Evolutionary conservation across 2,329 filamentous ascomycete species (phyloP).

Genomic region (Exserohilum turcica): DNA sequence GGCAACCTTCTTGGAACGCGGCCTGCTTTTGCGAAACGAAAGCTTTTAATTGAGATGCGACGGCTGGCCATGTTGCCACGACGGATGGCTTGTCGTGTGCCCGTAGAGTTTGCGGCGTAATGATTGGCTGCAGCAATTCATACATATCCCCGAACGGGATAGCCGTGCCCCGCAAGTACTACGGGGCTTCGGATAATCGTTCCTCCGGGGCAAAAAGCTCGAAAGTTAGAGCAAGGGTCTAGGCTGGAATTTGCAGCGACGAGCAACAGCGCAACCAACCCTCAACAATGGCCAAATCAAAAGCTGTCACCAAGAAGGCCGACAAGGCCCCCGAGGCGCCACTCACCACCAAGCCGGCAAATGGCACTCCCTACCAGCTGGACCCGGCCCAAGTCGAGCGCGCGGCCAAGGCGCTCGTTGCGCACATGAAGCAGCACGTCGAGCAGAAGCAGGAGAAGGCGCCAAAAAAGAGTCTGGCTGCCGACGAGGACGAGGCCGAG

Average conservation of each 20-base stretch:
- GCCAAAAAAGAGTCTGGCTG: conserved; percentile 60
- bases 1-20: conserved; percentile 8
- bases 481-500: conserved; percentile 51
- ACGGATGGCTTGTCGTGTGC: conserved; percentile 29
- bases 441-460: conserved; percentile 55
- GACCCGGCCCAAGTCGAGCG: conserved; percentile 59
- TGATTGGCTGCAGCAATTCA: conserved; percentile 29
- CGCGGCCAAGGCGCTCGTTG: conserved; percentile 64
- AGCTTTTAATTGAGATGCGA: conserved; percentile 9
- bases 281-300: conserved; percentile 42
- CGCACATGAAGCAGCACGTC: conserved; percentile 60
- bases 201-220: conserved; percentile 27
- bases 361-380: conserved; percentile 50
- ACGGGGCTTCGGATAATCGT: conserved; percentile 13
- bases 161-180: conserved; percentile 21
- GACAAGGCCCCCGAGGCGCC: conserved; percentile 39
- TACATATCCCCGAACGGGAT: conserved; percentile 16
- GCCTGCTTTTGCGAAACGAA: conserved; percentile 13
- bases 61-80: conserved; percentile 22
- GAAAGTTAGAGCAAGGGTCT: conserved; percentile 19
- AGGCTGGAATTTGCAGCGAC: conserved; percentile 24
- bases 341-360: conserved; percentile 44
- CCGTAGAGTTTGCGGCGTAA: conserved; percentile 26
- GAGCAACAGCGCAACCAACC: conserved; percentile 13
- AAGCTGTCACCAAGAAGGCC: conserved; percentile 29